These are phyloP conservation scores for Alternaria conjuncta DNA, from an alignment of 2,329 filamentous ascomycete species.

Conservation along the genomic window DNA sequence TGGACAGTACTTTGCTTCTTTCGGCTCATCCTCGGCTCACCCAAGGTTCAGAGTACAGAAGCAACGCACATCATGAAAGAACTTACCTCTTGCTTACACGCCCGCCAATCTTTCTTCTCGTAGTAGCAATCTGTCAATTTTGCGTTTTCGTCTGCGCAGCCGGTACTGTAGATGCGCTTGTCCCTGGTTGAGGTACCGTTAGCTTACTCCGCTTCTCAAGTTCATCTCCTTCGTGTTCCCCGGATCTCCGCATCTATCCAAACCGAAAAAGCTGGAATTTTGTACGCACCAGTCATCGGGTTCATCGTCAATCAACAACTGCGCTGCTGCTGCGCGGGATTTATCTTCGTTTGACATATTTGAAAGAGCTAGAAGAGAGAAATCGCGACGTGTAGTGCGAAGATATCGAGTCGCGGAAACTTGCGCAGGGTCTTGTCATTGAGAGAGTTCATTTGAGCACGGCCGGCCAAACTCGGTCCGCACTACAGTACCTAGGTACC, in stretches of 20 bases:
- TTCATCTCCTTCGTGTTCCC: not conserved
- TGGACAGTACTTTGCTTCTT: not conserved
- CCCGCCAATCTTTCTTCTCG: constrained; percentile 94
- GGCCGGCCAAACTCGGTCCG: constrained; percentile 38
- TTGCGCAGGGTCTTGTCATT: not conserved
- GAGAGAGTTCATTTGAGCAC: constrained; percentile 21
- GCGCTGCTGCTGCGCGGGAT: constrained; percentile 37
- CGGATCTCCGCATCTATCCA: constrained; percentile 5
- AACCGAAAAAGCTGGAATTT: not conserved
- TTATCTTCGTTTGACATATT: constrained; percentile 66
- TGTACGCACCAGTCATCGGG: constrained; percentile 86
- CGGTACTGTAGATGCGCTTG: constrained; percentile 96
- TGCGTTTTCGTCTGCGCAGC: constrained; percentile 86
- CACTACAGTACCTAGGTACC: constrained; percentile 9
- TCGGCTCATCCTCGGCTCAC: constrained; percentile 30
- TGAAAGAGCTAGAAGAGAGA: constrained; percentile 10
- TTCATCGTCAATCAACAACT: constrained; percentile 75
- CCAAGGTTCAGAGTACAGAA: constrained; percentile 25
- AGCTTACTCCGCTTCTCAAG: constrained; percentile 22
- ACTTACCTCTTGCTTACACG: constrained; percentile 84
- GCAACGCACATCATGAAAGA: not conserved
- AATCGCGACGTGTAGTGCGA: constrained; percentile 3
- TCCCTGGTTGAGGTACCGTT: constrained; percentile 76
- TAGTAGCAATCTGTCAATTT: constrained; percentile 96
- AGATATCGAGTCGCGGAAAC: not conserved